Percentiles rank a stretch among this genome's conserved stretches.
Conservation (phyloP, 768 basidiomycete genomes). For the Suillus spraguei region DNA sequence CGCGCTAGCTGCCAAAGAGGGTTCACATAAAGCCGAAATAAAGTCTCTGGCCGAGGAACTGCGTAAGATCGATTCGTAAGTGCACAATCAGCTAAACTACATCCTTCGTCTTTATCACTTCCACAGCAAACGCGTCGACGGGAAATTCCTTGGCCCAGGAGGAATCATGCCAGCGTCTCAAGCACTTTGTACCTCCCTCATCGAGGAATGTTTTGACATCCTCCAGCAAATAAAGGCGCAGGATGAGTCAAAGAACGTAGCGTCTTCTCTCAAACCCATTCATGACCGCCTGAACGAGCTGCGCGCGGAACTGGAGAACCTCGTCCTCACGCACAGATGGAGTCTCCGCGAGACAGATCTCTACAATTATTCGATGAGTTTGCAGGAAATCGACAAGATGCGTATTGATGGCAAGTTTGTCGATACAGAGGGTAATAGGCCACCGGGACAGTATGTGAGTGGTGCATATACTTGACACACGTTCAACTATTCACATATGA, state of each 20-base stretch:
- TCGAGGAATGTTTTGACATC: constrained; percentile 97
- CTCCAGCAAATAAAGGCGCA: constrained; percentile 93
- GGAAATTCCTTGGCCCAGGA: constrained; percentile 91
- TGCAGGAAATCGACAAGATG: constrained; percentile 98
- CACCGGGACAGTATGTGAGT: constrained; percentile 92
- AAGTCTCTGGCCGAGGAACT: constrained; percentile 92
- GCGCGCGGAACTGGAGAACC: constrained; percentile 83
- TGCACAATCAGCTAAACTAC: constrained; percentile 28
- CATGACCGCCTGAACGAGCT: constrained; percentile 90
- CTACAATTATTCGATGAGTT: constrained; percentile 89
- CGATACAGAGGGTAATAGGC: constrained; percentile 89
- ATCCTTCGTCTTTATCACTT: constrained; percentile 1
- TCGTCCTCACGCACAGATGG: constrained; percentile 97
- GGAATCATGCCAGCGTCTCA: constrained; percentile 91
- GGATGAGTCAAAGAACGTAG: constrained; percentile 87
- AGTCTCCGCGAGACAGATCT: constrained; percentile 92
- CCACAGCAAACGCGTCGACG: constrained; percentile 86
- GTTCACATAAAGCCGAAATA: constrained; percentile 81
- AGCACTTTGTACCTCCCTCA: constrained; percentile 85
- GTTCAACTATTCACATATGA: not conserved
- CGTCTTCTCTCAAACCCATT: constrained; percentile 85
- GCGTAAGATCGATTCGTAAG: constrained; percentile 94
- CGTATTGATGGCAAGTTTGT: constrained; percentile 96
- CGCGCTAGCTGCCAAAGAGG: constrained; percentile 84
- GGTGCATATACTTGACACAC: not conserved